Base-by-base conservation (phyloP, 2,329 filamentous ascomycete genomes). In the Chaetomiaceae sp. region DNA sequence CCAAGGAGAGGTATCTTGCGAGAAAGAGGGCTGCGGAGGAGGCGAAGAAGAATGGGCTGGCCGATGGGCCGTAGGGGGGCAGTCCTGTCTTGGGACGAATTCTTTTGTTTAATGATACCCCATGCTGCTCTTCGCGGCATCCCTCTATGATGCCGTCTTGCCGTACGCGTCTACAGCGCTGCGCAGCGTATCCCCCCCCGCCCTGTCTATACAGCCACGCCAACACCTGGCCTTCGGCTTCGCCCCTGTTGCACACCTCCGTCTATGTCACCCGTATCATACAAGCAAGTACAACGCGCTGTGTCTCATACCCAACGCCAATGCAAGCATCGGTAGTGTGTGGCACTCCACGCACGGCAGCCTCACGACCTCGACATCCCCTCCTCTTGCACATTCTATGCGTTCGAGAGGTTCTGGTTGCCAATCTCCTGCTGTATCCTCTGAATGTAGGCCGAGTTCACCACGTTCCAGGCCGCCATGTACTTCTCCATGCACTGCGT, bases 401-500 rank as follows among this genome's bases (percentile, higher is more conserved):
- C 15, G 27, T 42, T 43, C 34, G 43, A 45, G 35, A 49, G 33
- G 29, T 35, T 43, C 38, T 53, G 50, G 53, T 64, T 66, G 47
- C 54, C 58, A 45, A 69, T 69, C 69, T 83, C 81, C 55, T 74
- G 73, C 65, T 83, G 79, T 66, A 81, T 66, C 56, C 78, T 74
- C 52, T 67, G 66, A 60, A 88, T 78, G 64, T 88, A 88, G 33
- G 81, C 74, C 38, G 73, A 66, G 69, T 82, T 85, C 60, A 87
- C 81, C 53, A 76, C 70, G 68, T 89, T 89, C 86, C 86, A 91
- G 10, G 84, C 77, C 26, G 75, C 70, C 74, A 90, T 87, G 73
- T 90, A 91, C 68, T 90, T 90, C 60, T 90, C 85, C 79, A 89
- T 86, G 72, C 86, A 91, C 50, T 76, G 73, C 17, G 77, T 86